Conservation (phyloP, 164 flowering plant genomes). For the Magnolia officinalis region DNA sequence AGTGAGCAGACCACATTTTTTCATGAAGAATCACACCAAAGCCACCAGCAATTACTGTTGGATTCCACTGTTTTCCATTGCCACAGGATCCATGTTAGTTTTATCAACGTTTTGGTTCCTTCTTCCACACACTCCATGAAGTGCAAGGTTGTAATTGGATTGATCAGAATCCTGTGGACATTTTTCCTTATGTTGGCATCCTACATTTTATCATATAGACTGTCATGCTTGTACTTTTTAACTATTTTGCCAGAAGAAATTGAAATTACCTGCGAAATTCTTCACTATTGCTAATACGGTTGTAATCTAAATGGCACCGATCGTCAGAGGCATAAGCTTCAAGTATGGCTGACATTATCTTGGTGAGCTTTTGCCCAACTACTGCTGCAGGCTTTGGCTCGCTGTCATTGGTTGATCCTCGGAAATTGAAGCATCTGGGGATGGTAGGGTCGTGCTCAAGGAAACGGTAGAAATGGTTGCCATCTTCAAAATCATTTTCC, state of each 20-base stretch:
- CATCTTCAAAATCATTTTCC: conserved; percentile 82
- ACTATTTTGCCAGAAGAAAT: not conserved
- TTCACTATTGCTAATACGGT: conserved; percentile 72
- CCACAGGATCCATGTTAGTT: too few relatives aligned
- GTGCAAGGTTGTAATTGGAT: too few relatives aligned
- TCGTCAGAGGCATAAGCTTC: conserved; percentile 87
- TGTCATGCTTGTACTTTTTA: not conserved
- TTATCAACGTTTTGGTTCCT: too few relatives aligned
- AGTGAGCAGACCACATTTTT: too few relatives aligned
- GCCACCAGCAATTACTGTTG: too few relatives aligned
- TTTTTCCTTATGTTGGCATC: too few relatives aligned
- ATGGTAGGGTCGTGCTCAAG: conserved; percentile 86
- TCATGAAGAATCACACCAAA: too few relatives aligned
- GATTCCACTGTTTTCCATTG: too few relatives aligned
- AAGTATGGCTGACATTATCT: conserved; percentile 81
- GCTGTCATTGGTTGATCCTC: conserved; percentile 57
- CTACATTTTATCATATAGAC: too few relatives aligned
- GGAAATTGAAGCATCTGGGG: conserved; percentile 69
- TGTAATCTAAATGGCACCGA: conserved; percentile 59
- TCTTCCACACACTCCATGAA: too few relatives aligned
- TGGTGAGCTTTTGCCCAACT: conserved; percentile 53
- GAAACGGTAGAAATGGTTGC: conserved; percentile 77
- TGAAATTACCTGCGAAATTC: conserved; percentile 80
- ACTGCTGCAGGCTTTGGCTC: conserved; percentile 59
- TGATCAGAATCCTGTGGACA: too few relatives aligned